Evolutionary conservation across 768 basidiomycete species (phyloP).

Genomic region (Trametes villosa): DNA sequence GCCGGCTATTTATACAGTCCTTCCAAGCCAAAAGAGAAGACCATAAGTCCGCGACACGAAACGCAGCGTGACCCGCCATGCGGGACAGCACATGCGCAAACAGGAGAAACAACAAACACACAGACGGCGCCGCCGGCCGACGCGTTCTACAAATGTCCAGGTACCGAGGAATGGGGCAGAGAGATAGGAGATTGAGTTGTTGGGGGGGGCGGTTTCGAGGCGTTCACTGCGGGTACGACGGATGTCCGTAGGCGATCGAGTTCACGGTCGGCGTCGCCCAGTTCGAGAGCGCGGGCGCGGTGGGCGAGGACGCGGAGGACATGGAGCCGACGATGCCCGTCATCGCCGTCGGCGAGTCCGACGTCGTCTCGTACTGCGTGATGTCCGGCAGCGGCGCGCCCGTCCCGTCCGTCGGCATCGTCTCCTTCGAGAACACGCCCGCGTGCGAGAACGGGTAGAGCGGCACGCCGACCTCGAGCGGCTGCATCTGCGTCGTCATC

Average conservation of each 20-base stretch:
- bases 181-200: not conserved
- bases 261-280: slow-evolving; percentile 18
- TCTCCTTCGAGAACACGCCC: slow-evolving; percentile 31
- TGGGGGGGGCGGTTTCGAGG: not conserved
- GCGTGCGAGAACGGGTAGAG: slow-evolving; percentile 73
- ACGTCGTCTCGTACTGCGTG: slow-evolving; percentile 21
- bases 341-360: slow-evolving; percentile 18
- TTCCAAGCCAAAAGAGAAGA: not conserved
- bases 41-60: not conserved
- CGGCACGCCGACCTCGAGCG: slow-evolving; percentile 79
- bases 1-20: slow-evolving; percentile 19
- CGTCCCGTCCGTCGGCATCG: slow-evolving; percentile 21
- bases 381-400: slow-evolving; percentile 32
- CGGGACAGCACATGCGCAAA: not conserved
- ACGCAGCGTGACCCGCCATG: not conserved
- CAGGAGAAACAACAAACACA: not conserved
- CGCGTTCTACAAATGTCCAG: slow-evolving; percentile 11
- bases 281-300: slow-evolving; percentile 5
- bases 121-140: not conserved
- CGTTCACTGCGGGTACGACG: slow-evolving; percentile 12
- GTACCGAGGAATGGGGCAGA: not conserved
- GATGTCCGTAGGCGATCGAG: slow-evolving; percentile 4
- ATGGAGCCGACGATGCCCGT: slow-evolving; percentile 13
- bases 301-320: slow-evolving; percentile 7
- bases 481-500: slow-evolving; percentile 80